These are phyloP conservation scores for Larix sibirica DNA, from an alignment of 83 land plant species.

Conservation along the genomic window DNA sequence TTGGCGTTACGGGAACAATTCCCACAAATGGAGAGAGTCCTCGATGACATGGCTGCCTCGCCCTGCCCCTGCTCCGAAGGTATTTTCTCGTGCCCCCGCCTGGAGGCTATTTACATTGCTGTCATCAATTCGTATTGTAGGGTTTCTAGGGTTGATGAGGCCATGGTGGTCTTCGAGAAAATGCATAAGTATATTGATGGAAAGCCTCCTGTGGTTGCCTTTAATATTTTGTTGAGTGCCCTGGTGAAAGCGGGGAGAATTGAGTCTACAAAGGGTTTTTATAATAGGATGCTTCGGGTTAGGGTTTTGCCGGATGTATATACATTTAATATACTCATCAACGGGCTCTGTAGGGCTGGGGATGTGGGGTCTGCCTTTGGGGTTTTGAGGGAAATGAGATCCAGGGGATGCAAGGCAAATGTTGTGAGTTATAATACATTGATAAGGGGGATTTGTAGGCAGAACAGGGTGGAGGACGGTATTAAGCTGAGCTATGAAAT, in stretches of 20 bases:
- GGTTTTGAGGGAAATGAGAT: constrained; percentile 60
- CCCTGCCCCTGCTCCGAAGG: constrained; percentile 73
- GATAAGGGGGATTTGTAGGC: constrained; percentile 53
- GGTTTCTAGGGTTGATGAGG: constrained; percentile 42
- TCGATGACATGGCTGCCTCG: constrained; percentile 26
- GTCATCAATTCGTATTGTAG: constrained; percentile 33
- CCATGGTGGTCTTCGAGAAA: constrained; percentile 32
- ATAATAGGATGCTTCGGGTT: constrained; percentile 30
- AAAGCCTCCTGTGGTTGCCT: constrained; percentile 36
- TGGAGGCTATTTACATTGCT: constrained; percentile 38
- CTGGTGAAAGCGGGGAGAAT: constrained; percentile 26
- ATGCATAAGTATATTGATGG: constrained; percentile 55
- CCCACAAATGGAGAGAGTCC: constrained; percentile 31
- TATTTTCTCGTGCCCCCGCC: constrained; percentile 52
- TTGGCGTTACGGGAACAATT: constrained; percentile 42
- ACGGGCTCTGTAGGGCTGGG: constrained; percentile 38
- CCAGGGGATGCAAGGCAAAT: constrained; percentile 48
- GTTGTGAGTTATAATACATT: constrained; percentile 67
- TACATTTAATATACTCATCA: constrained; percentile 62
- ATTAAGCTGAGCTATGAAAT: constrained; percentile 61
- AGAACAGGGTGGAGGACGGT: constrained; percentile 56
- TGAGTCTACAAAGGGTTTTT: constrained; percentile 30
- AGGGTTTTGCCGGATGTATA: constrained; percentile 53
- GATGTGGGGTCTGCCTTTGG: constrained; percentile 36
- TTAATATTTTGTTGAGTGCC: constrained; percentile 52